Conservation (phyloP, 2,329 filamentous ascomycete genomes). For the Hirsutella rhossiliensis region DNA sequence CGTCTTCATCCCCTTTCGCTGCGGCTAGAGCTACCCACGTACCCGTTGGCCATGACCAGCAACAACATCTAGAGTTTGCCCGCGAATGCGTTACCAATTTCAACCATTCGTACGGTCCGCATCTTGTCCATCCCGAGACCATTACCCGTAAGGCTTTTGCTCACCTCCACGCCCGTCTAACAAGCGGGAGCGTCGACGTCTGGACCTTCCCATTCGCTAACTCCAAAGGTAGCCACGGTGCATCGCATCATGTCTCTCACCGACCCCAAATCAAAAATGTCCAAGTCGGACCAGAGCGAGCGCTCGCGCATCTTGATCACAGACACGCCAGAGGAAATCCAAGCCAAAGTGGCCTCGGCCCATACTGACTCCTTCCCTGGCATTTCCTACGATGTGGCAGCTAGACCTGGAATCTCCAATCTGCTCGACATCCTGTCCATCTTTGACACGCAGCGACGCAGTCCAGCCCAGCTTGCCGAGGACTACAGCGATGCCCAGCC, state of each 20-base stretch:
- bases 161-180: too few species aligned
- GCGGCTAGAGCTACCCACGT: slow-evolving; percentile 68
- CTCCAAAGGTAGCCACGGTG: slow-evolving; percentile 46
- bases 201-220: too few species aligned
- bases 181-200: too few species aligned
- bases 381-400: slow-evolving; percentile 59
- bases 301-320: slow-evolving; percentile 76
- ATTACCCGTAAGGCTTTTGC: slow-evolving; percentile 62
- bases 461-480: slow-evolving; percentile 26
- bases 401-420: slow-evolving; percentile 76
- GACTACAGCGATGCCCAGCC: slow-evolving; percentile 24
- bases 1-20: neutral
- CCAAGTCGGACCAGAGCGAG: slow-evolving; percentile 66
- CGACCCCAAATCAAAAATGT: slow-evolving; percentile 78
- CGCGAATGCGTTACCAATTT: slow-evolving; percentile 79
- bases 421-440: slow-evolving; percentile 69
- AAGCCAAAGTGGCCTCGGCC: slow-evolving; percentile 57
- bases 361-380: slow-evolving; percentile 59
- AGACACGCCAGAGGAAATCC: slow-evolving; percentile 52
- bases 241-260: slow-evolving; percentile 85
- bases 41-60: slow-evolving; percentile 91
- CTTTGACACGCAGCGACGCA: slow-evolving; percentile 37
- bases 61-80: slow-evolving; percentile 87
- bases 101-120: slow-evolving; percentile 59
- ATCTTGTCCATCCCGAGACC: slow-evolving; percentile 54